Conservation (phyloP, 2,329 filamentous ascomycete species). For the Alternaria alternata region DNA sequence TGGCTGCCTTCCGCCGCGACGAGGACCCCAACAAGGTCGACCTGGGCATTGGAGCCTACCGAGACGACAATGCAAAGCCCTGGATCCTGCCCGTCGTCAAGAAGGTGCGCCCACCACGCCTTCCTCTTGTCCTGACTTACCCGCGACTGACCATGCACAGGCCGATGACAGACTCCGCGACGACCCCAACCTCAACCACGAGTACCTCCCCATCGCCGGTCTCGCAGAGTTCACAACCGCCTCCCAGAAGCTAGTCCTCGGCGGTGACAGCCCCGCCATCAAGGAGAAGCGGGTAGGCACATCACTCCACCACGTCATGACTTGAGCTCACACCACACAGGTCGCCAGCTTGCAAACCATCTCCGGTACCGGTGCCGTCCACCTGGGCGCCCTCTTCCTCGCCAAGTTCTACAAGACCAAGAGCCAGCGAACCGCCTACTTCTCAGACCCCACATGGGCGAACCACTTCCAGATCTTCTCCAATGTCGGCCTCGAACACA, state of each 20-base stretch:
- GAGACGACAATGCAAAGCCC: constrained; percentile 93
- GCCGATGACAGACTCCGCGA: constrained; percentile 88
- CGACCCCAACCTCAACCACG: constrained; percentile 92
- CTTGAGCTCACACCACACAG: constrained; percentile 50
- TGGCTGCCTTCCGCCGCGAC: constrained; percentile 87
- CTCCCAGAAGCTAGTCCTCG: constrained; percentile 89
- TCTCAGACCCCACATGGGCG: constrained; percentile 96
- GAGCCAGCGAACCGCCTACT: constrained; percentile 78
- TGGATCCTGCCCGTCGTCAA: constrained; percentile 97
- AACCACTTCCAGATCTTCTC: constrained; percentile 99
- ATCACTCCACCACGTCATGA: constrained; percentile 28
- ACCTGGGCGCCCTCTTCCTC: constrained; percentile 93
- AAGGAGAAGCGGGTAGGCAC: constrained; percentile 75
- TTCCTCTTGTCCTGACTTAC: not conserved
- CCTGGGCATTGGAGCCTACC: constrained; percentile 92
- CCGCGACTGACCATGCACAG: constrained; percentile 57
- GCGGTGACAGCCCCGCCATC: constrained; percentile 79
- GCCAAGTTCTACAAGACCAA: constrained; percentile 80
- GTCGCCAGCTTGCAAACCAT: constrained; percentile 88
- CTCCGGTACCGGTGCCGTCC: constrained; percentile 94
- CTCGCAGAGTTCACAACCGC: constrained; percentile 85
- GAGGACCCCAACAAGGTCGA: constrained; percentile 83
- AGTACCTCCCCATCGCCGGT: constrained; percentile 96
- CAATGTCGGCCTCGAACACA: constrained; percentile 82
- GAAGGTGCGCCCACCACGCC: constrained; percentile 69